phyloP scores from a whole-genome alignment of 768 basidiomycete genomes.

The Hydnum rufescens region DNA sequence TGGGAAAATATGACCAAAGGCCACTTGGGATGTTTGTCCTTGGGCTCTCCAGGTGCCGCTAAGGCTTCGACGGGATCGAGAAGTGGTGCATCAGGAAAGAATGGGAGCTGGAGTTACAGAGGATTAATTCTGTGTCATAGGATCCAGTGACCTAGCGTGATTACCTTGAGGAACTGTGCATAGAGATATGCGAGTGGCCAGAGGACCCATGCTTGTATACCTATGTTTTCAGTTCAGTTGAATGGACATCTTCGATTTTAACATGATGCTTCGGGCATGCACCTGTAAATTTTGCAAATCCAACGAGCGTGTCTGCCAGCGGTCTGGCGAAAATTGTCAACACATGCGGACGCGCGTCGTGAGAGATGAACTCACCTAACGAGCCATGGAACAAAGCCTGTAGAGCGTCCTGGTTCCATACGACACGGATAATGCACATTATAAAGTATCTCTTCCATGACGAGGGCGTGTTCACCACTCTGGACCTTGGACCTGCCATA shows the following conservation, averaged over 20 bases:
- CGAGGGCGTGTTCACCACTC: constrained; percentile 25
- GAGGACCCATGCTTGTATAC: constrained; percentile 11
- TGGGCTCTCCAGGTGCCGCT: background rate
- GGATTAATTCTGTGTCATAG: background rate
- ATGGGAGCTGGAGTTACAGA: constrained; percentile 33
- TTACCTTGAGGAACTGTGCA: constrained; percentile 29
- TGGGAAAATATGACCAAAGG: constrained; percentile 73
- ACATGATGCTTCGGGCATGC: constrained; percentile 2
- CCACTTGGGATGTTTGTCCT: constrained; percentile 25
- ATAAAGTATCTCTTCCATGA: constrained; percentile 42
- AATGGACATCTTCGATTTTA: background rate
- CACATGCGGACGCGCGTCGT: background rate
- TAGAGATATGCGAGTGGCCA: constrained; percentile 33
- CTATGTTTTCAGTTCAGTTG: background rate
- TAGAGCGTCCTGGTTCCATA: constrained; percentile 14
- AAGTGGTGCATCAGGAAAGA: constrained; percentile 34
- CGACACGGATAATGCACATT: constrained; percentile 44
- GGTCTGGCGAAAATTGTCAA: constrained; percentile 5
- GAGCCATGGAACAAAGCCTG: constrained; percentile 35
- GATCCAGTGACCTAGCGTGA: background rate
- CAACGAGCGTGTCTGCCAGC: constrained; percentile 29
- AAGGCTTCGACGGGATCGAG: constrained; percentile 19
- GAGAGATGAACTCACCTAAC: constrained; percentile 25
- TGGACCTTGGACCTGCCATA: background rate
- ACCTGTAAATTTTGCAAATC: constrained; percentile 34